Evolutionary conservation across 1,284 basidiomycete species (phyloP).

Genomic region (Trichosporon sp.): DNA sequence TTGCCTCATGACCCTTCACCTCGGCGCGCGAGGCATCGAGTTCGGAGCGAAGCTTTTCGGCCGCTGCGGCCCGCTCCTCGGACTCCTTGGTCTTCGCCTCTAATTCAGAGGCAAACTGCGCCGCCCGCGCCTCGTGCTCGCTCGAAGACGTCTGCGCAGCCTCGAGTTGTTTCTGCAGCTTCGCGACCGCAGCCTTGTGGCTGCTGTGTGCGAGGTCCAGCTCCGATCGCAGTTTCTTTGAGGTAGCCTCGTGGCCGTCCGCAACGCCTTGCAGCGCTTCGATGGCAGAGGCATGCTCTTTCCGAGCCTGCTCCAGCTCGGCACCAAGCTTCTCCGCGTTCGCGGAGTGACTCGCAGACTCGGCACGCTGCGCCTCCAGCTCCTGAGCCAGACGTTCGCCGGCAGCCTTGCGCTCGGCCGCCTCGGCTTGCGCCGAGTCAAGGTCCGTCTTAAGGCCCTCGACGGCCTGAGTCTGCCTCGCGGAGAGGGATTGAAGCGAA

Average conservation of each 20-base stretch:
- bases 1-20: background rate
- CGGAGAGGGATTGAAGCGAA: background rate
- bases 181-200: background rate
- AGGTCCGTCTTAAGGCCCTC: background rate
- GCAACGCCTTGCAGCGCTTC: background rate
- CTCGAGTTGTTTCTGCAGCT: slow-evolving; percentile 7
- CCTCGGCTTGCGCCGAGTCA: slow-evolving; percentile 7
- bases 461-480: background rate
- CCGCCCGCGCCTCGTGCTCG: slow-evolving; percentile 3
- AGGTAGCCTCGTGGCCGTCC: slow-evolving; percentile 1
- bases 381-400: background rate
- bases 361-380: background rate
- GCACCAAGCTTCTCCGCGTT: background rate
- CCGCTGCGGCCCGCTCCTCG: background rate
- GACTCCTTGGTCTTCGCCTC: background rate
- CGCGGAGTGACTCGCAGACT: background rate
- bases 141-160: background rate
- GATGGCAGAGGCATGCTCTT: background rate
- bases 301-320: slow-evolving; percentile 4
- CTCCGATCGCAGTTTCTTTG: background rate
- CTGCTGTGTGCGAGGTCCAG: slow-evolving; percentile 1
- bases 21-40: slow-evolving; percentile 3
- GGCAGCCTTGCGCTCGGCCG: background rate
- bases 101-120: background rate
- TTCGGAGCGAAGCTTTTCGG: slow-evolving; percentile 5